These are phyloP conservation scores for Fusarium multiceps DNA, from an alignment of 2,329 filamentous ascomycete genomes.

Conservation along the genomic window DNA sequence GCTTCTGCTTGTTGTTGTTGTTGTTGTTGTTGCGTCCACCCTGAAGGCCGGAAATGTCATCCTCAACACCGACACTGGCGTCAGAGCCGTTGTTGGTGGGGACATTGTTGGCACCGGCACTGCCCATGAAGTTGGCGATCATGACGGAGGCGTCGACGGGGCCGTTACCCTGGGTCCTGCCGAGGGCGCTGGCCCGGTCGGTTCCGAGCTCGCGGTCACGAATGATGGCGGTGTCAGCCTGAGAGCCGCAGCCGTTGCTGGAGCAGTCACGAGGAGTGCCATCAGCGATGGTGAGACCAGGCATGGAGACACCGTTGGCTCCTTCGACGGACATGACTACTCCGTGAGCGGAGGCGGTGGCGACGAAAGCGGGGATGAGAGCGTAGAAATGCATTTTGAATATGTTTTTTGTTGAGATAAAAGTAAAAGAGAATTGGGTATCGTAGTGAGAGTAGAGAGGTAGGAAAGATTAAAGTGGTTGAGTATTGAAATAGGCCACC, in stretches of 20 bases:
- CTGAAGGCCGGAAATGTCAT: constrained; percentile 51
- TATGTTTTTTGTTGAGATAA: background rate
- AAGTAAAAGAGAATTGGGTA: background rate
- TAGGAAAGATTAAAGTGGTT: background rate
- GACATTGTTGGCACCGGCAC: constrained; percentile 32
- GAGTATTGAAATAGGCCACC: background rate
- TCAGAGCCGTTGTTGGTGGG: constrained; percentile 55
- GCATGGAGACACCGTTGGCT: constrained; percentile 72
- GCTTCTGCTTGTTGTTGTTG: constrained; percentile 41
- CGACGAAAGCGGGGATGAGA: constrained; percentile 52
- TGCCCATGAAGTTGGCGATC: constrained; percentile 70
- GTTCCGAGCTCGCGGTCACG: constrained; percentile 67
- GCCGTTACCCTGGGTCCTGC: constrained; percentile 70
- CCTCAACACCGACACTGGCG: constrained; percentile 56
- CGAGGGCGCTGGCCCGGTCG: constrained; percentile 67
- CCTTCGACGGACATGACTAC: constrained; percentile 66
- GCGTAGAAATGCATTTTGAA: constrained; percentile 48
- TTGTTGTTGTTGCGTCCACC: constrained; percentile 7
- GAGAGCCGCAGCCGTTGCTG: constrained; percentile 69
- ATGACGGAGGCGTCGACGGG: constrained; percentile 67
- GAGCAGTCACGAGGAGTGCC: constrained; percentile 76
- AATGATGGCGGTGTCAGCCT: constrained; percentile 78
- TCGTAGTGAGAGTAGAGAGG: background rate
- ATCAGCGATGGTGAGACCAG: constrained; percentile 67
- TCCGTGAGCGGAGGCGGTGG: constrained; percentile 67